Conservation (phyloP, 1,284 basidiomycete species). For the Thecaphora thlaspeos region DNA sequence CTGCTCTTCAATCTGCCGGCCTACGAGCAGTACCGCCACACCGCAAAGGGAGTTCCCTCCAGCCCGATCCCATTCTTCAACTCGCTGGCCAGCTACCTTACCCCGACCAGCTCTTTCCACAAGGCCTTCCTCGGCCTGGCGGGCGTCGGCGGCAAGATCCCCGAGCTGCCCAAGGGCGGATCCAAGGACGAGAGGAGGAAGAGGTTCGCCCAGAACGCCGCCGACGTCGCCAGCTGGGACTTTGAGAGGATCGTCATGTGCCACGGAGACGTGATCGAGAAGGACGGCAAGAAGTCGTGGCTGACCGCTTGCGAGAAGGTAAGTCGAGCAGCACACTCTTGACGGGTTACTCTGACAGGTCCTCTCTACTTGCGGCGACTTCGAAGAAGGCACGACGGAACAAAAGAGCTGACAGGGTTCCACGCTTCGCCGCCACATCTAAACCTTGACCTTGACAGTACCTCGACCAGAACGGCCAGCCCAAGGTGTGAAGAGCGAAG, state of each 20-base stretch:
- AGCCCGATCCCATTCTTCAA: conserved; percentile 40
- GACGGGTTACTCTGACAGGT: background rate
- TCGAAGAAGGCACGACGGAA: too few relatives aligned
- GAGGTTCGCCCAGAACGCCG: conserved; percentile 61
- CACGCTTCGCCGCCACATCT: too few relatives aligned
- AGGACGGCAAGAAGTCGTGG: conserved; percentile 72
- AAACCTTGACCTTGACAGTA: conserved; percentile 6
- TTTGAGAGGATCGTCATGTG: conserved; percentile 87
- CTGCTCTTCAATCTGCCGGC: conserved; percentile 84
- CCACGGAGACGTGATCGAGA: conserved; percentile 86
- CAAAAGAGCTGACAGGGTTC: background rate
- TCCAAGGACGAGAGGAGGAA: conserved; percentile 56
- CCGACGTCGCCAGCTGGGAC: conserved; percentile 75
- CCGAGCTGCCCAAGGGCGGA: conserved; percentile 24
- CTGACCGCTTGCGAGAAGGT: conserved; percentile 30
- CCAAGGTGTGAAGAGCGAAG: conserved; percentile 33
- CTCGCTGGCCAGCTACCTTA: conserved; percentile 3
- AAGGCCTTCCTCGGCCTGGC: conserved; percentile 30
- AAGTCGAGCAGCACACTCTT: conserved; percentile 2
- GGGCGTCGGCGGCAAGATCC: conserved; percentile 24
- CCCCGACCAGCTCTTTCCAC: conserved; percentile 27
- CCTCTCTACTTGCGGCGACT: background rate
- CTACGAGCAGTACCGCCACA: conserved; percentile 68
- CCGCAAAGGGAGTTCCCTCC: conserved; percentile 20
- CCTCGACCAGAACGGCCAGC: conserved; percentile 31